Evolutionary conservation across 805 yeast species (phyloP).

Genomic region (Wickerhamomyces sydowiorum): DNA sequence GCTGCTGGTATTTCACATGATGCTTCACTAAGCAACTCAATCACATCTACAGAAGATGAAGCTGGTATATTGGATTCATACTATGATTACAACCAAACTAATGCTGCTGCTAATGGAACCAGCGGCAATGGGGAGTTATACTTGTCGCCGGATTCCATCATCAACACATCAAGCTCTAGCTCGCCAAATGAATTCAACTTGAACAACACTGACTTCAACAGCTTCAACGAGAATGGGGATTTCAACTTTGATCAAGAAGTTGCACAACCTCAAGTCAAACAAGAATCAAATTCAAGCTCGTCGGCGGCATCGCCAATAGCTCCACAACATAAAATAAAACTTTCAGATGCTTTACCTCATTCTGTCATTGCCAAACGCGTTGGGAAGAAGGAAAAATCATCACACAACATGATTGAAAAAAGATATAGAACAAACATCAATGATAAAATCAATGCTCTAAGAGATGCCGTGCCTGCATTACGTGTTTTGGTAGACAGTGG

Average conservation of each 20-base stretch:
- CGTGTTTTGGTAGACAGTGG: constrained; percentile 39
- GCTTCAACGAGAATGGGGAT: background rate
- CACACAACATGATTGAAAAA: constrained; percentile 70
- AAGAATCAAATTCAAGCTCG: constrained; percentile 9
- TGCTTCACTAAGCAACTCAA: background rate
- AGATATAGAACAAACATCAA: constrained; percentile 68
- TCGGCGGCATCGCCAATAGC: constrained; percentile 10
- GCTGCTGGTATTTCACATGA: background rate
- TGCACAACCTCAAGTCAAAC: constrained; percentile 3
- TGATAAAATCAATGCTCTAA: constrained; percentile 54
- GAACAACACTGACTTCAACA: background rate
- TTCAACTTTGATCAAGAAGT: background rate
- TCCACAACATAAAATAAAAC: constrained; percentile 9
- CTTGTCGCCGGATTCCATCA: constrained; percentile 6
- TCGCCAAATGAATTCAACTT: constrained; percentile 4
- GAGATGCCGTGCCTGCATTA: constrained; percentile 63
- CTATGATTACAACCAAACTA: background rate
- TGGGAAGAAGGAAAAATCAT: constrained; percentile 43
- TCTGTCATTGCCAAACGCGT: constrained; percentile 17
- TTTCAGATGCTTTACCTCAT: constrained; percentile 20
- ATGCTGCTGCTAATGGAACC: background rate
- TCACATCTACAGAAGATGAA: background rate
- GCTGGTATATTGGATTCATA: background rate
- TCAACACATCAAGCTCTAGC: constrained; percentile 4
- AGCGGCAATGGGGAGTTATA: constrained; percentile 1